Conservation (phyloP, 306 rosid species). For the Pachyrhizus erosus region DNA sequence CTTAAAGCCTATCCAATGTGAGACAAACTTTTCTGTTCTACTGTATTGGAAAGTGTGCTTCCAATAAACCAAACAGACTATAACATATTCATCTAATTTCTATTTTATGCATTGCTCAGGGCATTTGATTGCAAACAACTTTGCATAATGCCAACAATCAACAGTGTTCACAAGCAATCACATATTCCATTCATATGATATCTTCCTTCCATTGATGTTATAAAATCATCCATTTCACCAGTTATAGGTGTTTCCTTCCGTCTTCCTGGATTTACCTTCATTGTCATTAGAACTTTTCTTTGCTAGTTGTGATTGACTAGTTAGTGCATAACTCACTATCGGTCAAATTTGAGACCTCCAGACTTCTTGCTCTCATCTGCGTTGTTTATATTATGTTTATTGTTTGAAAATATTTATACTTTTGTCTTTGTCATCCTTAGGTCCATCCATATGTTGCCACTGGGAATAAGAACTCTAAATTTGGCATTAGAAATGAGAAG, state of each 20-base stretch:
- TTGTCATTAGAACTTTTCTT: neutral
- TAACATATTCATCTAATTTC: neutral
- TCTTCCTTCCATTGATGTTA: neutral
- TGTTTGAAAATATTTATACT: neutral
- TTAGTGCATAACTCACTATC: neutral
- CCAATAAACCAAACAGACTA: neutral
- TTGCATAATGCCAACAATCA: neutral
- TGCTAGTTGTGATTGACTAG: neutral
- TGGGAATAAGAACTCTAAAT: constrained; percentile 95
- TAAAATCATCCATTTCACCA: neutral
- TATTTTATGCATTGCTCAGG: neutral
- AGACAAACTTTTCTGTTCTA: neutral
- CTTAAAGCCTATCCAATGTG: neutral
- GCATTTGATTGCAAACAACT: neutral
- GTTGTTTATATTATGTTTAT: neutral
- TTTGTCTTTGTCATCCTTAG: constrained; percentile 47
- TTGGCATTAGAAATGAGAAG: constrained; percentile 95
- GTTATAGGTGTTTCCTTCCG: constrained; percentile 1
- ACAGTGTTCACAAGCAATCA: neutral
- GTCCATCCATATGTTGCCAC: constrained; percentile 97
- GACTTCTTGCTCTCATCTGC: constrained; percentile 3
- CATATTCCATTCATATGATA: constrained; percentile 4
- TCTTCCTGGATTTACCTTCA: neutral
- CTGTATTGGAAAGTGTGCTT: neutral
- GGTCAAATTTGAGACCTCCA: neutral